A percentile compares a stretch with the other conserved stretches of the same genome.
These are phyloP conservation scores for Coemansia asiatica DNA, from an alignment of 192 early-diverging fungal species.

Conservation along the genomic window DNA sequence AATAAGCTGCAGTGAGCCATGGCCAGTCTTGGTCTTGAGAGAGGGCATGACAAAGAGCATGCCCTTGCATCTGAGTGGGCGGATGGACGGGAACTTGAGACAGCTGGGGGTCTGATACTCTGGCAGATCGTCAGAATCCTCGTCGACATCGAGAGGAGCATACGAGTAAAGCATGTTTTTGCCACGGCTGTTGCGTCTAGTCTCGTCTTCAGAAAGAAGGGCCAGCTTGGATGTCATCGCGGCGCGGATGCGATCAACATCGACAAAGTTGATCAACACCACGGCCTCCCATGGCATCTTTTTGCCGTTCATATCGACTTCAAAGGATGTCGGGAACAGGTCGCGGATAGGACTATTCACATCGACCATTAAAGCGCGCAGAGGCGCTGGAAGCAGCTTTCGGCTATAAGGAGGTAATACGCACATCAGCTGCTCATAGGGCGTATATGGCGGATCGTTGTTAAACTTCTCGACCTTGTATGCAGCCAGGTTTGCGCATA, in stretches of 20 bases:
- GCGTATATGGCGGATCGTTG: constrained; percentile 84
- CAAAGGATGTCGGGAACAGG: constrained; percentile 90
- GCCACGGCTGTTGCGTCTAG: constrained; percentile 60
- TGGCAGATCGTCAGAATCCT: constrained; percentile 17
- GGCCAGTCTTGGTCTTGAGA: constrained; percentile 41
- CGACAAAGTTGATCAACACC: constrained; percentile 97
- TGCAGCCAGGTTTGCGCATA: constrained; percentile 54
- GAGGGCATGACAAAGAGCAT: constrained; percentile 62
- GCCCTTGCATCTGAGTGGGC: constrained; percentile 57
- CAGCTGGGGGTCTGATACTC: constrained; percentile 64
- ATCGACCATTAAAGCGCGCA: constrained; percentile 84
- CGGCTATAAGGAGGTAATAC: constrained; percentile 88
- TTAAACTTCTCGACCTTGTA: constrained; percentile 72
- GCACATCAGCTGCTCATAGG: constrained; percentile 98
- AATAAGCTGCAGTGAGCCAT: constrained; percentile 36
- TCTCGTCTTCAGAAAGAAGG: constrained; percentile 61
- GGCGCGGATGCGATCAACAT: constrained; percentile 77
- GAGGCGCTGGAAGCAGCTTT: constrained; percentile 77
- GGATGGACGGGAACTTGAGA: constrained; percentile 69
- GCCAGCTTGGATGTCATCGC: constrained; percentile 75
- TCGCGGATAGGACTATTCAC: constrained; percentile 88
- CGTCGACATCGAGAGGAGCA: constrained; percentile 27
- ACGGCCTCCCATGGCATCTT: constrained; percentile 98
- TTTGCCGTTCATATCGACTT: constrained; percentile 96
- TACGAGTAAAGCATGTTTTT: constrained; percentile 68